Percentiles rank a stretch among this genome's conserved stretches.
phyloP scores from a whole-genome alignment of 176 grass and related monocot genomes.

The Aegilops bicornis region DNA sequence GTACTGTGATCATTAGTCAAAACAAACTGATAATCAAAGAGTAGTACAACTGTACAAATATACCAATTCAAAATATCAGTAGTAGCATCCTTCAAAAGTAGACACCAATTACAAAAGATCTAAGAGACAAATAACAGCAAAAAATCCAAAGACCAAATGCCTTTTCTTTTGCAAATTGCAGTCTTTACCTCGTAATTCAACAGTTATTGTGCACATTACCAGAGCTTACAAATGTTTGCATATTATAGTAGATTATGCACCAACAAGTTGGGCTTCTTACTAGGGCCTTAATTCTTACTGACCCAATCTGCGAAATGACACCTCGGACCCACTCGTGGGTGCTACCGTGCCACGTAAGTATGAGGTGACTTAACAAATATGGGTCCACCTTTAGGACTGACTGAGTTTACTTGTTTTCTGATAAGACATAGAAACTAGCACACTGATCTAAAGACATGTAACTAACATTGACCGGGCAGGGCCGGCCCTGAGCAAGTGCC shows the following conservation, averaged over 20 bases:
- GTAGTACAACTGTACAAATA: not conserved
- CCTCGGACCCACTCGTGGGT: not conserved
- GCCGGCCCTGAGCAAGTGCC: too few relatives aligned
- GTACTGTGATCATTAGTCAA: not conserved
- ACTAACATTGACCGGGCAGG: too few relatives aligned
- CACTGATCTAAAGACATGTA: not conserved
- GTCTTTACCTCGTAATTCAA: not conserved
- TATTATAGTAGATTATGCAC: not conserved
- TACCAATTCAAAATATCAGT: not conserved
- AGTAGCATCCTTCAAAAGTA: constrained; percentile 2
- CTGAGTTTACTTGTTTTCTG: not conserved
- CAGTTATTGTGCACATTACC: not conserved
- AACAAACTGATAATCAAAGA: not conserved
- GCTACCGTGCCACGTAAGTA: too few relatives aligned
- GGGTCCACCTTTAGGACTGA: not conserved
- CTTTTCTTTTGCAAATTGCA: not conserved
- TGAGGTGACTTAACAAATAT: not conserved
- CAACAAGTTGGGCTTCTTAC: not conserved
- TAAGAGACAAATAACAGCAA: too few relatives aligned
- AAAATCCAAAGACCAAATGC: not conserved
- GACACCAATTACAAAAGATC: not conserved
- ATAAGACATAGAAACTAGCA: not conserved
- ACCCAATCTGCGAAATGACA: not conserved
- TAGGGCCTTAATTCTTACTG: not conserved
- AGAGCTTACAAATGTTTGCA: not conserved